Percentiles rank a stretch among this genome's conserved stretches.
Conservation (phyloP, 495 filamentous ascomycete genomes). For the Trichoderma asperelloides region DNA sequence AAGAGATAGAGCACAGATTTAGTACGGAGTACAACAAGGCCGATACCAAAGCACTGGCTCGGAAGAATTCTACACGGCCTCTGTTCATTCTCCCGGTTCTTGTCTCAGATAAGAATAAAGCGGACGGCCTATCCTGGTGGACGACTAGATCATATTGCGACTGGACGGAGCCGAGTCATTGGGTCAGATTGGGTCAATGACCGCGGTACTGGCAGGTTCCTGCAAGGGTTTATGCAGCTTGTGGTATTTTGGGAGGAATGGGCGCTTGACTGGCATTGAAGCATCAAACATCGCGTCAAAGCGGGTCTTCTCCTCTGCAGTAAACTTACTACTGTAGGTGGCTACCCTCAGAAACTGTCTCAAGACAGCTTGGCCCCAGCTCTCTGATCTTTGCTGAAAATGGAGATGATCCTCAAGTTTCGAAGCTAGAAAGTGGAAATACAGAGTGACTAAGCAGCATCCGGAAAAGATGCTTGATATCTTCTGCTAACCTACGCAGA, state of each 20-base stretch:
- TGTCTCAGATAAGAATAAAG: background rate
- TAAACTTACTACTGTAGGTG: background rate
- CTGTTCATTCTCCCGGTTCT: background rate
- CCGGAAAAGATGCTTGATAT: background rate
- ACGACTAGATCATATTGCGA: background rate
- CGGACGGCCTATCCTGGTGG: background rate
- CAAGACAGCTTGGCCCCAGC: background rate
- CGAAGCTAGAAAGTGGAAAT: background rate
- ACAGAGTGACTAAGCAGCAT: background rate
- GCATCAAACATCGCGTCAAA: background rate
- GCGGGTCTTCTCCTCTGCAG: background rate
- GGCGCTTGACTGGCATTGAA: slow-evolving; percentile 3
- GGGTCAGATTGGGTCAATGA: background rate
- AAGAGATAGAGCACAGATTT: background rate
- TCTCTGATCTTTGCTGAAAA: background rate
- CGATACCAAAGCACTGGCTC: background rate
- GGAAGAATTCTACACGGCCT: background rate
- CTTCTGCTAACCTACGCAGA: background rate
- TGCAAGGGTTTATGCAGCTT: slow-evolving; percentile 3
- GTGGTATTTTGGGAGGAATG: background rate
- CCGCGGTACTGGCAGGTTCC: background rate
- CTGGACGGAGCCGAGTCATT: background rate
- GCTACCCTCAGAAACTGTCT: background rate
- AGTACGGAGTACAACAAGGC: background rate
- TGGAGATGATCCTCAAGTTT: background rate